Evolutionary conservation across 768 basidiomycete species (phyloP).

Genomic region (Lactifluus volemus): DNA sequence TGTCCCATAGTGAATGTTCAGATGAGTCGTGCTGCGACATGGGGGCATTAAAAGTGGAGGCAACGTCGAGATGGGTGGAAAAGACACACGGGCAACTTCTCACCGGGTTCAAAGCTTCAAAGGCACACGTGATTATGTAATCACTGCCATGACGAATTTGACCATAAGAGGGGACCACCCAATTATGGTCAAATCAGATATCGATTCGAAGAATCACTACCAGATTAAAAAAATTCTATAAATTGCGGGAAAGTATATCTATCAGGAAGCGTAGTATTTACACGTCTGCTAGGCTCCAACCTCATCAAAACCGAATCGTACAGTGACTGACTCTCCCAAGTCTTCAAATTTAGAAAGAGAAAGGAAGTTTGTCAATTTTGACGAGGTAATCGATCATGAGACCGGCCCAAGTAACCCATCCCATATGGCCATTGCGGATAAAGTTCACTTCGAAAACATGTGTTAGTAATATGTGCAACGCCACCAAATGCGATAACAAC

Average conservation of each 20-base stretch:
- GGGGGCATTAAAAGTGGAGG: constrained; percentile 1
- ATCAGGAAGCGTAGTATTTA: neutral
- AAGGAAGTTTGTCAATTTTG: constrained; percentile 16
- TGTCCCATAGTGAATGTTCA: neutral
- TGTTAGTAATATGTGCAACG: neutral
- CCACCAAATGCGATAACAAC: neutral
- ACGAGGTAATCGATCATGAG: constrained; percentile 20
- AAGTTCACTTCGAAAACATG: constrained; percentile 12
- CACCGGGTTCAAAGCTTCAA: neutral
- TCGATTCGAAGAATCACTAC: too few species aligned
- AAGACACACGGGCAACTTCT: neutral
- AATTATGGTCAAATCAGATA: too few species aligned
- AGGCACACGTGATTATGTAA: neutral
- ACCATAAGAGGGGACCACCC: too few species aligned
- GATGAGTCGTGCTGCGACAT: constrained; percentile 13
- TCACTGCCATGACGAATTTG: neutral
- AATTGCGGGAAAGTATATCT: neutral
- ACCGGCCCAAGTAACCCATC: constrained; percentile 21
- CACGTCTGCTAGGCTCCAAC: neutral
- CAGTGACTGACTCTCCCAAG: neutral
- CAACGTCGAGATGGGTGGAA: neutral
- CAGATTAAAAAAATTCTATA: neutral
- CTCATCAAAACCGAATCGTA: neutral
- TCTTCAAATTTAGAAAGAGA: constrained; percentile 9
- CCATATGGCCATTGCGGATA: constrained; percentile 19